Conservation (phyloP, 2,329 filamentous ascomycete genomes). For the Beauveria brongniartii region DNA sequence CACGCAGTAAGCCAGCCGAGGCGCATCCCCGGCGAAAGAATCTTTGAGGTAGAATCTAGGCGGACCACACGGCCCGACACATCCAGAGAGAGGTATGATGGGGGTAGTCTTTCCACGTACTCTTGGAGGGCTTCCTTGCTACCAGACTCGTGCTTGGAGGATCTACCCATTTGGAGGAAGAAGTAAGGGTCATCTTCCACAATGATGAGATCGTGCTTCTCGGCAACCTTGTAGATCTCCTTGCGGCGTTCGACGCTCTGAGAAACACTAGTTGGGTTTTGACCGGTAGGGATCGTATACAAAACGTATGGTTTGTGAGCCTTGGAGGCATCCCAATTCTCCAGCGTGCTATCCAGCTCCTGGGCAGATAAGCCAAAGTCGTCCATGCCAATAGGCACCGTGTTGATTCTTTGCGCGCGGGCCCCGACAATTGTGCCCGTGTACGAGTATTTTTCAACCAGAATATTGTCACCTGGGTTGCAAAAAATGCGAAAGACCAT, state of each 20-base stretch:
- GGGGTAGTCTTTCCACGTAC: slow-evolving; percentile 11
- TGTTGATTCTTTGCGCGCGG: slow-evolving; percentile 51
- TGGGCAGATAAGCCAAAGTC: slow-evolving; percentile 55
- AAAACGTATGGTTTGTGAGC: slow-evolving; percentile 38
- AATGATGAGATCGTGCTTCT: slow-evolving; percentile 72
- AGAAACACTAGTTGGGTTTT: slow-evolving; percentile 79
- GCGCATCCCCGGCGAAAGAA: slow-evolving; percentile 68
- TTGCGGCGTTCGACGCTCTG: slow-evolving; percentile 55
- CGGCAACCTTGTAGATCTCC: slow-evolving; percentile 64
- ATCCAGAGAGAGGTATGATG: slow-evolving; percentile 27
- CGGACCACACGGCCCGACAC: slow-evolving; percentile 64
- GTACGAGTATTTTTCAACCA: slow-evolving; percentile 54
- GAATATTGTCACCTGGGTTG: slow-evolving; percentile 51
- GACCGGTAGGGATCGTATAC: slow-evolving; percentile 60
- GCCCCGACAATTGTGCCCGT: slow-evolving; percentile 53
- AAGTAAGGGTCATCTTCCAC: slow-evolving; percentile 86
- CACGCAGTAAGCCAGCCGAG: slow-evolving; percentile 78
- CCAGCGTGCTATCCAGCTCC: slow-evolving; percentile 53
- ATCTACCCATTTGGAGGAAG: slow-evolving; percentile 59
- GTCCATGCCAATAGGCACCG: slow-evolving; percentile 57
- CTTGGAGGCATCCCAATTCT: slow-evolving; percentile 49
- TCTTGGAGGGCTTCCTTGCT: slow-evolving; percentile 6
- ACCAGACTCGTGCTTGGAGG: slow-evolving; percentile 13
- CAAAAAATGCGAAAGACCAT: slow-evolving; percentile 59
- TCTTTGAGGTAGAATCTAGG: slow-evolving; percentile 82